Evolutionary conservation across 805 yeast species (phyloP).

Genomic region (Suhomyces prunicola): DNA sequence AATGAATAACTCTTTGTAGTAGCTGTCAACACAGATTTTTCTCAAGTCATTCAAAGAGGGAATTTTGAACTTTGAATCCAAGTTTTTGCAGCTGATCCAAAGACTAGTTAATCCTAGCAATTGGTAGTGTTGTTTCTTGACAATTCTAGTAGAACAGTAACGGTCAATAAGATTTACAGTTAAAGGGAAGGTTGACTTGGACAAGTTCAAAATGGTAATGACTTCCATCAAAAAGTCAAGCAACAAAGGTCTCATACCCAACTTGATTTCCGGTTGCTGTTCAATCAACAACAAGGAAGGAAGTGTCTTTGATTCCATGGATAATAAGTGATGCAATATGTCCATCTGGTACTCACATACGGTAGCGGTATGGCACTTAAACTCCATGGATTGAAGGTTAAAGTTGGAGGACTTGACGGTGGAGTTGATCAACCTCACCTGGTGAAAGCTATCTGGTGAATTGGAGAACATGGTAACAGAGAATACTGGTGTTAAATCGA

Average conservation of each 20-base stretch:
- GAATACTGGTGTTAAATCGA: background rate
- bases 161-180: slow-evolving; percentile 45
- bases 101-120: slow-evolving; percentile 42
- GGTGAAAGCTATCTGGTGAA: slow-evolving; percentile 34
- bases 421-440: slow-evolving; percentile 29
- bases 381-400: slow-evolving; percentile 45
- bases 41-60: slow-evolving; percentile 51
- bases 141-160: slow-evolving; percentile 43
- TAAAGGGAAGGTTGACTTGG: slow-evolving; percentile 41
- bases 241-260: slow-evolving; percentile 42
- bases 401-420: slow-evolving; percentile 38
- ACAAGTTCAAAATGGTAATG: slow-evolving; percentile 37
- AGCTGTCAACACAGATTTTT: slow-evolving; percentile 57
- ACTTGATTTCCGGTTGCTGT: slow-evolving; percentile 45
- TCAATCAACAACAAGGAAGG: slow-evolving; percentile 32
- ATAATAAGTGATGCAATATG: slow-evolving; percentile 33
- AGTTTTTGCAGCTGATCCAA: slow-evolving; percentile 45
- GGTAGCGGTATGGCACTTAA: slow-evolving; percentile 41
- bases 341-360: slow-evolving; percentile 47
- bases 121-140: slow-evolving; percentile 45
- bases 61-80: slow-evolving; percentile 56
- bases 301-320: slow-evolving; percentile 18
- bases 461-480: slow-evolving; percentile 8
- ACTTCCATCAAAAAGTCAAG: slow-evolving; percentile 45
- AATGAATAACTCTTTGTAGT: slow-evolving; percentile 52